These are phyloP conservation scores for Rhododendron molle DNA, from an alignment of 148 eudicot species.

Conservation along the genomic window DNA sequence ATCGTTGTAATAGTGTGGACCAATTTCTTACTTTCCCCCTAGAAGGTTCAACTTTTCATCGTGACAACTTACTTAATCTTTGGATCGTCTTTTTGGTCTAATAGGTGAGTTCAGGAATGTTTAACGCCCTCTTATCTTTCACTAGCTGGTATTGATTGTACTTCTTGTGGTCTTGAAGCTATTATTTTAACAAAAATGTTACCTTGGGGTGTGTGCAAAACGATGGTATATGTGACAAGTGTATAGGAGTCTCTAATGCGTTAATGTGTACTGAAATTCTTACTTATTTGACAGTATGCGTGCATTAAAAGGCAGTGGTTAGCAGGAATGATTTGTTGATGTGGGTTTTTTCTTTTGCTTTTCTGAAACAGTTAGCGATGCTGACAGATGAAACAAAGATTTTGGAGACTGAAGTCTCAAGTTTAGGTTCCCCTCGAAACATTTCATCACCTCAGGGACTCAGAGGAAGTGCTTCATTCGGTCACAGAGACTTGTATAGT, in stretches of 20 bases:
- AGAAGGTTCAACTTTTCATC: not conserved
- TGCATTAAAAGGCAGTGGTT: not conserved
- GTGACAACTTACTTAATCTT: not conserved
- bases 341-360: not conserved
- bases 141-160: not conserved
- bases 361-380: constrained; percentile 45
- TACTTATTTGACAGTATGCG: not conserved
- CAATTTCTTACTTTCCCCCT: not conserved
- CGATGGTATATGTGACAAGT: not conserved
- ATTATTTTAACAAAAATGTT: not conserved
- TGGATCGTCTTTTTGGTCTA: not conserved
- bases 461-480: constrained; percentile 54
- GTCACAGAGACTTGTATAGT: constrained; percentile 27
- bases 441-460: constrained; percentile 43
- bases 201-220: not conserved
- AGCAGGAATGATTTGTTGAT: not conserved
- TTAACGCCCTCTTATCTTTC: not conserved
- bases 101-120: not conserved
- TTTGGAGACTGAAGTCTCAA: constrained; percentile 63
- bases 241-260: not conserved
- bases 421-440: constrained; percentile 51
- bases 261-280: not conserved
- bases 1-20: not conserved
- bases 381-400: constrained; percentile 69
- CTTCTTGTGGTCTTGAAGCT: not conserved